Percentiles rank a stretch among this genome's conserved stretches.
Conservation (phyloP, 163 green algal species). For the Volvox carteri region DNA sequence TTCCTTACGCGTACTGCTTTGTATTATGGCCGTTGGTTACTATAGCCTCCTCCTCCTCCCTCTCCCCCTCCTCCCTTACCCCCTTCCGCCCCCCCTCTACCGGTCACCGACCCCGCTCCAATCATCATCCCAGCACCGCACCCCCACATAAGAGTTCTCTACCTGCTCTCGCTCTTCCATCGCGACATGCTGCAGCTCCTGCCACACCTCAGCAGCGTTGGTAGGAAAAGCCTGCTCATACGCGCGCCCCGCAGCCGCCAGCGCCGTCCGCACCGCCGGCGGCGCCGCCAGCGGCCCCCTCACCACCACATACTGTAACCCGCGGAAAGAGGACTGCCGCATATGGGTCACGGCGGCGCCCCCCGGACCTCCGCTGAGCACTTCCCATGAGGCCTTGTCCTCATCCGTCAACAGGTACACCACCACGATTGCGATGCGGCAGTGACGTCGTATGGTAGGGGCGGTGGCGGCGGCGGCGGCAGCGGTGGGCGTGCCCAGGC, state of each 20-base stretch:
- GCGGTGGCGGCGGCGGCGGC: not conserved
- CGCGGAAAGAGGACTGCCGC: conserved; percentile 6
- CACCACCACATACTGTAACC: not conserved
- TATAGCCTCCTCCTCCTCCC: not conserved
- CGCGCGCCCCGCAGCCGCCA: not conserved
- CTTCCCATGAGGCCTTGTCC: not conserved
- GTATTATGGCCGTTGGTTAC: no score
- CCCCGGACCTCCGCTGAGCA: not conserved
- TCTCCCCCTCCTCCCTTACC: not conserved
- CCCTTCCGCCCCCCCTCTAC: no score
- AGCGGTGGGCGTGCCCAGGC: not conserved
- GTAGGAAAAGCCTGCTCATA: conserved; percentile 34
- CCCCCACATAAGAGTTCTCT: no score
- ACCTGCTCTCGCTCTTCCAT: no score
- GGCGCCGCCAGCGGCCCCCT: conserved; percentile 19
- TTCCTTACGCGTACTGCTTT: no score
- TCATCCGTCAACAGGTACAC: conserved; percentile 28
- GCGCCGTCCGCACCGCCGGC: not conserved
- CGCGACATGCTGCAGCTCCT: no score
- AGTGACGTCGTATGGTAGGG: conserved; percentile 7
- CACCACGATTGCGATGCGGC: not conserved
- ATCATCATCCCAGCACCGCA: no score
- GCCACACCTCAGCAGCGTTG: not conserved
- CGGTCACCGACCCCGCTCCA: no score
- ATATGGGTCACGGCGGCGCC: not conserved